Evolutionary conservation across 1,284 basidiomycete genomes (phyloP).

Genomic region (Coniferiporia weirii): DNA sequence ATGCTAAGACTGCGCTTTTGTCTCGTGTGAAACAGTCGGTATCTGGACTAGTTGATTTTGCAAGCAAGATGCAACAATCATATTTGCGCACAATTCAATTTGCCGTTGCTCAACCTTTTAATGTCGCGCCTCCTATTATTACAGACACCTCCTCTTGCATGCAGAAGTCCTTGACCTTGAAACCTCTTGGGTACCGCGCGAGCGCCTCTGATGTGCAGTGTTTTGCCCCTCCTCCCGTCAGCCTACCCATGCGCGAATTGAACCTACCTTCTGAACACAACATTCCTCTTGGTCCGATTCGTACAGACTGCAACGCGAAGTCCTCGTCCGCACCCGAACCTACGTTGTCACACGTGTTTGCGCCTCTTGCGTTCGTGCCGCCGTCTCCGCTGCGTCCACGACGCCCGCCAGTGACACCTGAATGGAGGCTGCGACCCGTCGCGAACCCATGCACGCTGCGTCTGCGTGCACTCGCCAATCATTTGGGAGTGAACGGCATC

Average conservation of each 20-base stretch:
- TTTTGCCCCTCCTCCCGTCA: slow-evolving; percentile 25
- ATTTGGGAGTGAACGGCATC: slow-evolving; percentile 36
- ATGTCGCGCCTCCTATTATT: background rate
- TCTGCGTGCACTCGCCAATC: slow-evolving; percentile 51
- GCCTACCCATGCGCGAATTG: slow-evolving; percentile 11
- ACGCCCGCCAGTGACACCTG: slow-evolving; percentile 26
- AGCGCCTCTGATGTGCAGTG: slow-evolving; percentile 31
- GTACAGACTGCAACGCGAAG: background rate
- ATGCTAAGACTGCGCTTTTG: slow-evolving; percentile 3
- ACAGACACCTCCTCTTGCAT: background rate
- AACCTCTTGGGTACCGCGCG: slow-evolving; percentile 43
- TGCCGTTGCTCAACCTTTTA: slow-evolving; percentile 2
- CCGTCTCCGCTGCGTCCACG: slow-evolving; percentile 34
- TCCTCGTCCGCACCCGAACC: background rate
- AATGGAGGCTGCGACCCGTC: slow-evolving; percentile 42
- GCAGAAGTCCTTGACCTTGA: slow-evolving; percentile 24
- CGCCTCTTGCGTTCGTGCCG: slow-evolving; percentile 22
- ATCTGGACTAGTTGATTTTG: slow-evolving; percentile 13
- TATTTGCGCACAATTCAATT: slow-evolving; percentile 17
- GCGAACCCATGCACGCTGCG: slow-evolving; percentile 56
- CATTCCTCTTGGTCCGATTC: slow-evolving; percentile 5
- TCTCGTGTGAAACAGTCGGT: slow-evolving; percentile 15
- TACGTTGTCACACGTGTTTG: slow-evolving; percentile 6
- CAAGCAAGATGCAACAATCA: slow-evolving; percentile 16
- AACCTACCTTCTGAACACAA: slow-evolving; percentile 16